Base-by-base conservation (phyloP, 75 land plant genomes). In the Pseudotsuga menziesii region DNA sequence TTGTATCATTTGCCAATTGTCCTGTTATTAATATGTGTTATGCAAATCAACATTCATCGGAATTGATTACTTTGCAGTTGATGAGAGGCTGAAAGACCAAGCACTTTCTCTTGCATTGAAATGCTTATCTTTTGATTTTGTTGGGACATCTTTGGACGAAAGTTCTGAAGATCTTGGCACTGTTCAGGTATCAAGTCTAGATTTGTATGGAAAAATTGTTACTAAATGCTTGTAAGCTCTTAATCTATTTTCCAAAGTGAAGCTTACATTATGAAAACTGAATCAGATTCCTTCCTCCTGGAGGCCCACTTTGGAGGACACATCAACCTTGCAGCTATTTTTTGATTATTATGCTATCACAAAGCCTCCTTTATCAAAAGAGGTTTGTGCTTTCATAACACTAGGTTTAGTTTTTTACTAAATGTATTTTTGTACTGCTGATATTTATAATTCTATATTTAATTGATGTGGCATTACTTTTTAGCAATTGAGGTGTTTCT, bases 101-200 rank as follows among this genome's bases (percentile, higher is more conserved):
- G 87, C 98, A 12, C 82, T 95, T 74, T 87, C 90, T 62, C 88
- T 95, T 41, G 79, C 94, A 25, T 82, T 95, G 63, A 88, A 84
- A 66, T 95, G 98, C 63, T 77, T 95, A 75, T 93, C 97, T 11
- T 95, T 87, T 84, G 98, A 95, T 70, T 95, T 95, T 91, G 87
- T 91, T 74, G 98, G 98, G 55, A 89, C 96, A 62, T 91, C 97
- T 13, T 76, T 92, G 26, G 98, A 95, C 85, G 98, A 95, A 82
- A 95, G 98, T 77, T 93, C 94, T 22, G 98, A 95, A 77, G 98
- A 95, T 66, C 89, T 95, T 81, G 98, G 97, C 25, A 93, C 98
- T 25, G 84, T 93, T 63, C 96, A 93, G 96, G 96, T 91, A 84
- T 5, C 19, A 2, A 69, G 13, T 41, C 72, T 69, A 41, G 9